Base-by-base conservation (phyloP, 768 basidiomycete species). In the Gloeophyllum trabeum region DNA sequence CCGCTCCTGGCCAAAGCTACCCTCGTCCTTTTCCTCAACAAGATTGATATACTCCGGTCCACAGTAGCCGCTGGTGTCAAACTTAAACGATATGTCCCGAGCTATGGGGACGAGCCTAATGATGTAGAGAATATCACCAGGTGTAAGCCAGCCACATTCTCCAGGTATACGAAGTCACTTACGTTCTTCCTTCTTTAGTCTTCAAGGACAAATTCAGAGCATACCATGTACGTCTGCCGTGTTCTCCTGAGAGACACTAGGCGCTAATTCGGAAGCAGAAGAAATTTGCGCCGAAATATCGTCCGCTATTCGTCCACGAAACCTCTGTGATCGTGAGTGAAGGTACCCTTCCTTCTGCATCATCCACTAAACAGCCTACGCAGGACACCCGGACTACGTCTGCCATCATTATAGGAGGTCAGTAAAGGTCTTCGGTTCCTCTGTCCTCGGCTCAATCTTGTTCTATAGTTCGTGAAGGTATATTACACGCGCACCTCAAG, bases 21-120 rank as follows among this genome's bases (percentile, higher is more conserved):
- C 45, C 62, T 87, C n/a, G 76, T 86, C 23, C 59, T 87, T 10
- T 87, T 88, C 60, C 64, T 86, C 45, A 88, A 88, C 54, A 87
- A 87, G 73, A 84, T 62, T 73, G 73, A 75, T 42, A 71, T 83
- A 20, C 56, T 82, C 19, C 57, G 62, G 34, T 62, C 69, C 3
- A 81, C 73, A 3, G 63, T 86, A 37, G 63, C 61, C 6, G 59
- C 74, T 2, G 79, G 79, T 16, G 64, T 81, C 16, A 58, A 63
- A 5, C 73, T 84, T 4, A 63, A 63, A 43, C 66, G 68, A 35
- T 83, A 69, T 35, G 80, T 85, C 1, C 74, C 80, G 0, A 76
- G 72, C 12, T 85, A 75, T 47, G 72, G 65, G 4, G 67, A 76
- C 43, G 59, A 62, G 5, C 66, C 75, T 0, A 83, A 85, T 51